Evolutionary conservation across 2,329 filamentous ascomycete species (phyloP).

Genomic region (Claviceps pazoutovae): DNA sequence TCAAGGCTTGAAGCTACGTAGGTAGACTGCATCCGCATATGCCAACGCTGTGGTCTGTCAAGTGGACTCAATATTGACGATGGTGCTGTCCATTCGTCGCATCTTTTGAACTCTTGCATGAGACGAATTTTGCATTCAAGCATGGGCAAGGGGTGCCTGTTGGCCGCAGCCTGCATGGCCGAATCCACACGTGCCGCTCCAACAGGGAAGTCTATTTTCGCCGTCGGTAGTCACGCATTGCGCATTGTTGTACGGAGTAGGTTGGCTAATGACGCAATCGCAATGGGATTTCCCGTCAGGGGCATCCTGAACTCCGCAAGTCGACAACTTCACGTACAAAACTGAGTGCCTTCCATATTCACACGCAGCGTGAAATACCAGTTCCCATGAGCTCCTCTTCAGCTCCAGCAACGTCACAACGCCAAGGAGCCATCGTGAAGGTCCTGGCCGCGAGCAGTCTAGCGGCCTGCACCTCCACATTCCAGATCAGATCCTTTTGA

Average conservation of each 20-base stretch:
- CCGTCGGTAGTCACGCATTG: too few species aligned
- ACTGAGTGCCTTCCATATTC: too few species aligned
- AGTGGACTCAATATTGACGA: not conserved
- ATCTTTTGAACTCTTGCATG: not conserved
- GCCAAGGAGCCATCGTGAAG: not conserved
- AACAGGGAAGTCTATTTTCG: not conserved
- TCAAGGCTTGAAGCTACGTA: not conserved
- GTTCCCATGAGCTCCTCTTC: too few species aligned
- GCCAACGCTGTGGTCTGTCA: not conserved
- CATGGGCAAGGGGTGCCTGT: not conserved
- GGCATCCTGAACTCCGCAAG: too few species aligned
- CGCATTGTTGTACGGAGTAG: too few species aligned
- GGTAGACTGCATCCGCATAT: not conserved
- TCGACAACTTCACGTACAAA: too few species aligned
- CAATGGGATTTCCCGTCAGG: too few species aligned
- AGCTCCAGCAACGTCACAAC: too few species aligned
- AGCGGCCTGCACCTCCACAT: not conserved
- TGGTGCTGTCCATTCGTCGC: not conserved
- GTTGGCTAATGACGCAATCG: too few species aligned
- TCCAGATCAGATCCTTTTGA: not conserved
- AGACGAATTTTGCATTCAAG: not conserved
- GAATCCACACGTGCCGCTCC: conserved; percentile 2
- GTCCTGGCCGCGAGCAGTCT: not conserved
- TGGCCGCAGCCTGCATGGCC: conserved; percentile 2
- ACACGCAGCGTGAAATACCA: too few species aligned